These are phyloP conservation scores for Termitomyces sp. DNA, from an alignment of 768 basidiomycete genomes.

Conservation along the genomic window DNA sequence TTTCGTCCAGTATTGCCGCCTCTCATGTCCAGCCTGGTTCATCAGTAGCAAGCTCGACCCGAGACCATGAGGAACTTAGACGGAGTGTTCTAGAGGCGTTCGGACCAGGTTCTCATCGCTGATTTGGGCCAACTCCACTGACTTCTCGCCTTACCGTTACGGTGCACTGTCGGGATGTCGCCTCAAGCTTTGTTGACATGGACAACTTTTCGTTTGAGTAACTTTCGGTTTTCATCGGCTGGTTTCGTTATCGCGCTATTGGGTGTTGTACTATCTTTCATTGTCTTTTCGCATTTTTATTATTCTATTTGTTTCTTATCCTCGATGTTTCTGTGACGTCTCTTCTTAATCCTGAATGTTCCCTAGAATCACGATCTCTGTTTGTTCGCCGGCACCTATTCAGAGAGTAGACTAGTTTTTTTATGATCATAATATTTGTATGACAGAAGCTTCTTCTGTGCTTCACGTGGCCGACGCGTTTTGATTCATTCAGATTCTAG, in stretches of 20 bases:
- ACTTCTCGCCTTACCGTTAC: neutral
- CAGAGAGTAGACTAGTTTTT: conserved; percentile 6
- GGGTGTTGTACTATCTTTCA: conserved; percentile 14
- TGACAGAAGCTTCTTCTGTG: neutral
- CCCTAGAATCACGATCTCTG: conserved; percentile 3
- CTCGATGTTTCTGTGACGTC: conserved; percentile 1
- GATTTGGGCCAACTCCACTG: conserved; percentile 7
- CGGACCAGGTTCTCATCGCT: conserved; percentile 56
- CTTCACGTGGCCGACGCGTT: neutral
- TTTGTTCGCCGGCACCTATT: conserved; percentile 3
- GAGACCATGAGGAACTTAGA: conserved; percentile 76
- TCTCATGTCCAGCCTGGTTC: conserved; percentile 70
- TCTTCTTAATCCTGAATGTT: conserved; percentile 7
- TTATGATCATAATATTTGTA: conserved; percentile 1
- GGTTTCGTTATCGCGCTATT: conserved; percentile 8
- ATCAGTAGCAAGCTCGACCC: conserved; percentile 55
- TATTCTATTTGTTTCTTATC: conserved; percentile 6
- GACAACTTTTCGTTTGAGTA: conserved; percentile 6
- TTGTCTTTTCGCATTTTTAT: conserved; percentile 7
- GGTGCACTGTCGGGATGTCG: neutral
- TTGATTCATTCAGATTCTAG: neutral
- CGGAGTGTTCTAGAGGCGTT: conserved; percentile 82
- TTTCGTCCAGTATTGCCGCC: conserved; percentile 54
- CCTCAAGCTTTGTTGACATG: conserved; percentile 7
- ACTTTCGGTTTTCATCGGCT: conserved; percentile 1